phyloP scores from a whole-genome alignment of 129 eudicot genomes.

The Flaveria linearis region DNA sequence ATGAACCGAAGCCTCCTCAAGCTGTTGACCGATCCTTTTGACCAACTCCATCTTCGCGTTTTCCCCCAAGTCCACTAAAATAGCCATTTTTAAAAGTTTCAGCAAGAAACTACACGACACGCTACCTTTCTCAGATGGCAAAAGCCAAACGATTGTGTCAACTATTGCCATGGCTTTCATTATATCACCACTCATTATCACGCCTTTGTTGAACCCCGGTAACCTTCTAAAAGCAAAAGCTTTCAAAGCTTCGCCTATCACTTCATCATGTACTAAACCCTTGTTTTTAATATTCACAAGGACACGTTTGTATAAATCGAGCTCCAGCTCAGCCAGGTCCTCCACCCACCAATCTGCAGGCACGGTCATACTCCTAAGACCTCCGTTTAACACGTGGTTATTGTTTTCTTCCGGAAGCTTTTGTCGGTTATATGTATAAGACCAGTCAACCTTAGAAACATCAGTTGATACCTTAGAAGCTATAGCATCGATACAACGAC shows the following conservation, averaged over 20 bases:
- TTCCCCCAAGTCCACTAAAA: slow-evolving; percentile 7
- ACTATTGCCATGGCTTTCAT: not conserved
- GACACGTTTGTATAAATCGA: slow-evolving; percentile 57
- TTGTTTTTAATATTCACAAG: slow-evolving; percentile 51
- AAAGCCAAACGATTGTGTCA: not conserved
- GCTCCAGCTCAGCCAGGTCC: slow-evolving; percentile 72
- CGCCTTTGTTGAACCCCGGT: slow-evolving; percentile 32
- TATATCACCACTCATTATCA: slow-evolving; percentile 16
- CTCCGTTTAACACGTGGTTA: slow-evolving; percentile 31
- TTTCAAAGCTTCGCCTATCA: slow-evolving; percentile 74
- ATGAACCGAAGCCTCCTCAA: slow-evolving; percentile 8
- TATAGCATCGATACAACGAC: slow-evolving; percentile 49
- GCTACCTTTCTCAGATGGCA: slow-evolving; percentile 18
- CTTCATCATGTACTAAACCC: slow-evolving; percentile 47
- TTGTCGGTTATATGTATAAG: slow-evolving; percentile 65
- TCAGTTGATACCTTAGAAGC: slow-evolving; percentile 59
- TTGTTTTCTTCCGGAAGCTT: slow-evolving; percentile 43
- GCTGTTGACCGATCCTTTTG: slow-evolving; percentile 9
- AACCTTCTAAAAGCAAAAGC: slow-evolving; percentile 55
- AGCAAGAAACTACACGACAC: slow-evolving; percentile 8
- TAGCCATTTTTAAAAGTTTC: slow-evolving; percentile 11
- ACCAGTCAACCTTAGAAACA: slow-evolving; percentile 71
- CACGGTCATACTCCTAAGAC: slow-evolving; percentile 46
- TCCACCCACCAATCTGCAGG: slow-evolving; percentile 91
- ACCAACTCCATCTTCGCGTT: not conserved